Evolutionary conservation across 257 asterid species (phyloP).

Genomic region (Haberlea rhodopensis): DNA sequence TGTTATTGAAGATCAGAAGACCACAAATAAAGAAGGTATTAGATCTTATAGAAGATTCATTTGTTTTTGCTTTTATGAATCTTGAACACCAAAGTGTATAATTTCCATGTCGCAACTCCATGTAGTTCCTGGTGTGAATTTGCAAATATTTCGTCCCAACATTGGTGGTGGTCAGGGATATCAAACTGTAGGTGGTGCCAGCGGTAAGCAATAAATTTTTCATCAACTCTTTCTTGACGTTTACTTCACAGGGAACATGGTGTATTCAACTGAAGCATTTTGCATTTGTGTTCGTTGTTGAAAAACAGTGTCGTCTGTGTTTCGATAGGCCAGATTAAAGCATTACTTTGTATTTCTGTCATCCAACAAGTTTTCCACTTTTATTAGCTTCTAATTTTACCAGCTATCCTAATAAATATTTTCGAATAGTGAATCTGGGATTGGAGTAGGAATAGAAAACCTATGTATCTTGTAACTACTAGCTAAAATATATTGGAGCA

Average conservation of each 20-base stretch:
- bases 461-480: not conserved
- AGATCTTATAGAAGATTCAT: conserved; percentile 4
- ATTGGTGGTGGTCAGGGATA: conserved; percentile 56
- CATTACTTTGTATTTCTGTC: conserved; percentile 1
- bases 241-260: conserved; percentile 11
- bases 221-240: not conserved
- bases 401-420: conserved; percentile 11
- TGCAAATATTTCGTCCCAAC: conserved; percentile 81
- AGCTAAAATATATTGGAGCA: not conserved
- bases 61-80: conserved; percentile 4
- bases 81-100: conserved; percentile 7
- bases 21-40: conserved; percentile 50
- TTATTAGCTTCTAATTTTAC: conserved; percentile 16
- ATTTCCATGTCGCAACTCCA: conserved; percentile 8
- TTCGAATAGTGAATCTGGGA: not conserved
- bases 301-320: not conserved
- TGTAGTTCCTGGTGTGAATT: conserved; percentile 75
- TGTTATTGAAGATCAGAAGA: conserved; percentile 59
- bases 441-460: not conserved
- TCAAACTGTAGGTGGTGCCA: conserved; percentile 56
- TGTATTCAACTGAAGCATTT: conserved; percentile 21
- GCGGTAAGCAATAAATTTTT: conserved; percentile 41
- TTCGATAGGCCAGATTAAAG: not conserved
- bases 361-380: conserved; percentile 2
- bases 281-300: conserved; percentile 13